These are phyloP conservation scores for Coemansia sp. DNA, from an alignment of 192 early-diverging fungal genomes.

Conservation along the genomic window DNA sequence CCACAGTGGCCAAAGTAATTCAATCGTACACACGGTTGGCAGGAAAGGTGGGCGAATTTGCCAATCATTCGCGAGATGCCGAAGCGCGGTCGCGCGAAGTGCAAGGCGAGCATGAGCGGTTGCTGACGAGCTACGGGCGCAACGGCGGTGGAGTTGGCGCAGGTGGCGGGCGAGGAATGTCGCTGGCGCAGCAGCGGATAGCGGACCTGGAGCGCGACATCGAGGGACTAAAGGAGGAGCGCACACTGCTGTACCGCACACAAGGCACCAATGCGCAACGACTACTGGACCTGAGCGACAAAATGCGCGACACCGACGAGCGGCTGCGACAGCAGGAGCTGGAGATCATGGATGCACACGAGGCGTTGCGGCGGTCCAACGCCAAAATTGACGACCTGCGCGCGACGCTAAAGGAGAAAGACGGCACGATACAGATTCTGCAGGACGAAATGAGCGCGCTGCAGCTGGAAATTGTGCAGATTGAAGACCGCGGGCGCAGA, in stretches of 20 bases:
- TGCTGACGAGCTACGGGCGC: slow-evolving; percentile 39
- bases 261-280: slow-evolving; percentile 91
- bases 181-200: slow-evolving; percentile 60
- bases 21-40: slow-evolving; percentile 48
- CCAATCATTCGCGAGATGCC: slow-evolving; percentile 39
- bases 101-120: slow-evolving; percentile 49
- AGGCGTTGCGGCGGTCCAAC: slow-evolving; percentile 32
- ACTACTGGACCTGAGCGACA: slow-evolving; percentile 81
- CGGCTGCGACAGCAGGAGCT: slow-evolving; percentile 64
- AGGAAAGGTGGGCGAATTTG: slow-evolving; percentile 43
- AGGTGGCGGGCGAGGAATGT: slow-evolving; percentile 23
- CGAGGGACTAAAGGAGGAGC: slow-evolving; percentile 78
- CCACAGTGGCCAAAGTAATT: slow-evolving; percentile 47
- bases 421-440: slow-evolving; percentile 87
- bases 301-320: slow-evolving; percentile 57
- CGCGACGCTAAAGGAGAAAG: slow-evolving; percentile 75
- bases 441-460: slow-evolving; percentile 88
- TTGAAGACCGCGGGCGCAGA: slow-evolving; percentile 61
- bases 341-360: slow-evolving; percentile 37
- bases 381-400: slow-evolving; percentile 36
- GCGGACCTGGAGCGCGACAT: slow-evolving; percentile 75
- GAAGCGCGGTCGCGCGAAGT: slow-evolving; percentile 42
- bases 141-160: slow-evolving; percentile 12
- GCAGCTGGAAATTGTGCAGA: slow-evolving; percentile 85
- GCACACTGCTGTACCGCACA: slow-evolving; percentile 81